Conservation (phyloP, 768 basidiomycete genomes). For the Xerocomellus amylosporus region DNA sequence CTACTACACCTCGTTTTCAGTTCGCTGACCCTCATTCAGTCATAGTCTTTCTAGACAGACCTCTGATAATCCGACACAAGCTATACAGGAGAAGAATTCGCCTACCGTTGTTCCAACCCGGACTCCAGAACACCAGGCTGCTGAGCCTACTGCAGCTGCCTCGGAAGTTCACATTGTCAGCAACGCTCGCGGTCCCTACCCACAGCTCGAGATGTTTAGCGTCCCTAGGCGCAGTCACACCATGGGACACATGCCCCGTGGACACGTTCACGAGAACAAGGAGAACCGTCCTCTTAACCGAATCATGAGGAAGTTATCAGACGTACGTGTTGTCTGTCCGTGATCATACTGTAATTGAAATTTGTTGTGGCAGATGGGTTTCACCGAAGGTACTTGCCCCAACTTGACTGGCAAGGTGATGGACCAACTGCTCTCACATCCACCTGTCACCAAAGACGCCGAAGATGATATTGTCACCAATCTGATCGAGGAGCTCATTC, state of each 20-base stretch:
- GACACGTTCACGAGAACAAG: slow-evolving; percentile 18
- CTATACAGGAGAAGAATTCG: neutral
- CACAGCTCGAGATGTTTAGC: slow-evolving; percentile 61
- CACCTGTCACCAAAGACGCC: slow-evolving; percentile 46
- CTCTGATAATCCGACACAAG: slow-evolving; percentile 18
- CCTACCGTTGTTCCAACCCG: slow-evolving; percentile 4
- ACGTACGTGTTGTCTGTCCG: slow-evolving; percentile 43
- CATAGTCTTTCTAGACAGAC: slow-evolving; percentile 28
- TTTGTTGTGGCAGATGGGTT: slow-evolving; percentile 61
- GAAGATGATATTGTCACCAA: slow-evolving; percentile 68
- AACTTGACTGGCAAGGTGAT: slow-evolving; percentile 49
- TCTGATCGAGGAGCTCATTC: slow-evolving; percentile 56
- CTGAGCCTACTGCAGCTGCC: slow-evolving; percentile 13
- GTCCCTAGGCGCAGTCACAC: slow-evolving; percentile 46
- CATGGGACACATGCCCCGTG: slow-evolving; percentile 23
- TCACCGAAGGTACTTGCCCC: slow-evolving; percentile 56
- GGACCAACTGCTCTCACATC: slow-evolving; percentile 43
- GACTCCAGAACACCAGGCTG: slow-evolving; percentile 12
- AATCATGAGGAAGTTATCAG: slow-evolving; percentile 58
- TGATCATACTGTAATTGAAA: slow-evolving; percentile 9
- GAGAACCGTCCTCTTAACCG: slow-evolving; percentile 44
- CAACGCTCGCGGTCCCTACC: slow-evolving; percentile 57
- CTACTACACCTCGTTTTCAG: neutral
- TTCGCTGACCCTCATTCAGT: slow-evolving; percentile 4
- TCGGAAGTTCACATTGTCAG: slow-evolving; percentile 51